phyloP scores from a whole-genome alignment of 169 alveolate genomes.

The Toxoplasma gondii region DNA sequence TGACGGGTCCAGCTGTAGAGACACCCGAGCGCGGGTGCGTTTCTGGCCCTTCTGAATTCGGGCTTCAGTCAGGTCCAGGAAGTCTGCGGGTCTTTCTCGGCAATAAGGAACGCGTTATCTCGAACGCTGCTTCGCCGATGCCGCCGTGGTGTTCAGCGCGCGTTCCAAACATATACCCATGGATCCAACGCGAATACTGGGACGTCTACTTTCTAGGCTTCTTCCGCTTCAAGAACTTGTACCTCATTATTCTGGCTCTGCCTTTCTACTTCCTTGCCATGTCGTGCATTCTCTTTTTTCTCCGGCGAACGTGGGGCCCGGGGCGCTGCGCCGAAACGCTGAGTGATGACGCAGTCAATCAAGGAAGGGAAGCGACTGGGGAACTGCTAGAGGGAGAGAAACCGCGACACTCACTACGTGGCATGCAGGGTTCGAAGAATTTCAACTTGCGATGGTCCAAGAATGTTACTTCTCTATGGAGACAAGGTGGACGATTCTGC shows the following conservation, averaged over 20 bases:
- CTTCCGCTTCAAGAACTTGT: neutral
- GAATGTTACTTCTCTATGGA: neutral
- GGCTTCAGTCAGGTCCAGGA: too few species aligned
- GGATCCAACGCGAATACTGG: slow-evolving; percentile 41
- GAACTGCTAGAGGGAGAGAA: neutral
- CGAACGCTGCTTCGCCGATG: too few species aligned
- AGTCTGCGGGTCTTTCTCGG: too few species aligned
- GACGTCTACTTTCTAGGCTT: neutral
- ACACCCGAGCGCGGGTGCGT: too few species aligned
- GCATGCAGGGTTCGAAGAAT: neutral
- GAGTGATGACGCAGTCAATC: neutral
- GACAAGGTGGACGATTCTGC: neutral
- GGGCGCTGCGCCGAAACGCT: neutral
- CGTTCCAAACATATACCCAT: neutral
- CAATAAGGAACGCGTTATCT: too few species aligned
- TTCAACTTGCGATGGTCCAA: neutral
- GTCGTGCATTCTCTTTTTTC: slow-evolving; percentile 17
- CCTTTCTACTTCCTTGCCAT: slow-evolving; percentile 7
- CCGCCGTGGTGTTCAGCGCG: neutral
- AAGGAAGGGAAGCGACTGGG: neutral
- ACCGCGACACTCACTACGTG: neutral
- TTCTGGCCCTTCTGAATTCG: too few species aligned
- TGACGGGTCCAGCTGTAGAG: too few species aligned
- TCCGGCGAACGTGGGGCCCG: neutral
- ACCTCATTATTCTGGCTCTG: neutral